Base-by-base conservation (phyloP, 2,329 filamentous ascomycete species). In the Aaosphaeria arxii region DNA sequence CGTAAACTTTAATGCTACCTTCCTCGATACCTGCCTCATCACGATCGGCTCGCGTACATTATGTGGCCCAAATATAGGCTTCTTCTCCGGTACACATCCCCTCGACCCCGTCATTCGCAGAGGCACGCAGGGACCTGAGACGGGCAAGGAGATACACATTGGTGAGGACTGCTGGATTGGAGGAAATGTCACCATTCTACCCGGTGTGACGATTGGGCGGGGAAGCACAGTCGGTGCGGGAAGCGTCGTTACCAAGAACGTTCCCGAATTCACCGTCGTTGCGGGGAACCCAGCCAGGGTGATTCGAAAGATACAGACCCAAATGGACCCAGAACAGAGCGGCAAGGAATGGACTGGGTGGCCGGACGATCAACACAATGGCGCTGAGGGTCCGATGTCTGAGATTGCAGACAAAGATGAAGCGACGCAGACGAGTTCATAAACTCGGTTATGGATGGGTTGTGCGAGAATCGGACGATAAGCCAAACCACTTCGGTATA, bases 241-340 rank as follows among this genome's bases (percentile, higher is more conserved):
- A 1, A 89, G 86, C 64, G 88, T 95, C 4, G 89, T 95, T 28
- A 94, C 88, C 2, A 94, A 86, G 72, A 77, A 86, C 66, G 80
- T 89, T n/a, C 78, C 82, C 4, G 77, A 72, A 88, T 84, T 82
- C 53, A 78, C 77, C 6, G 77, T 85, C 9, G 84, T 83, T 1
- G 85, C 76, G 13, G 86, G 86, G 1, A 89, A 88, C 57, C 86
- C 86, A 35, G 86, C 85, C 7, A 77, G 75, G 43, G 68, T 87
- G 11, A 88, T 70, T 90, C 57, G 60, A 9, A 70, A 69, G 48
- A 53, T 71, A n/a, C 60, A 66, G 50, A 70, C 65, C 3, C 49
- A 55, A 7, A 66, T 69, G 63, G 63, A 70, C 44, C 56, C 61
- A 7, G 31, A 47, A 29, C 54, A 56, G 42, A 55, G 49, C 30